Evolutionary conservation across 371 early-diverging fungal genomes (phyloP), one percentile per base, ranked within the genome.

Genomic region (Mortierella sp.): DNA sequence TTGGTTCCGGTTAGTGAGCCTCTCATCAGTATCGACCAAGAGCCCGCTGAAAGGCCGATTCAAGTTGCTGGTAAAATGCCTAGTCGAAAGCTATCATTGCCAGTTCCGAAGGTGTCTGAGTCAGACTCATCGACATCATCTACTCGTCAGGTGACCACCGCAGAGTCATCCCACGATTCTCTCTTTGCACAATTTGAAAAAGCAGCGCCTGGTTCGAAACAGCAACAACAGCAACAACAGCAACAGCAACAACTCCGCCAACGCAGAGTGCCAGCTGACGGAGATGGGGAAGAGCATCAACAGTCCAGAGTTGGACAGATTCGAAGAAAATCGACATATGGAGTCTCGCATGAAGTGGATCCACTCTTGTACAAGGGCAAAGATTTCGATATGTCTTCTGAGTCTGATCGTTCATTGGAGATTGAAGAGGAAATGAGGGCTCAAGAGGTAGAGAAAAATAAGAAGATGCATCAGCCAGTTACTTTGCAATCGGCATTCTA

Each of bases 281-380:
- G 19, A 28, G 55, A 8, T 28, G 55, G 8, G 9, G 32, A 28
- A 55, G 22, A 22, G 13, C 7, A n/a, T 0, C 8, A n/a, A n/a
- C 43, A 43, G 43, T 43, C 50, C 16, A n/a, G n/a, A n/a, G 6
- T 8, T 50, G 50, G 6, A 8, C 16, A 50, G 8, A 55, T 7
- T 32, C 22, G 55, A 28, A 55, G 28, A 32, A 28, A 32, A 28
- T 55, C 55, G 8, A 55, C 55, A 2, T 55, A 10, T 13, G 55
- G 55, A 55, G 28, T 55, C 28, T 55, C 55, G 15, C 55, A 55
- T 55, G 55, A 55, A 55, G 19, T 55, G 11, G 11, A 55, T 55
- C 55, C 55, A 28, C 28, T 32, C 7, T 24, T 55, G 32, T 55
- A 28, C 55, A 32, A 55, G 55, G 32, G 32, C 32, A 55, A 32